Evolutionary conservation across 2,329 filamentous ascomycete species (phyloP).

Genomic region (Cladobotryum mycophilum): DNA sequence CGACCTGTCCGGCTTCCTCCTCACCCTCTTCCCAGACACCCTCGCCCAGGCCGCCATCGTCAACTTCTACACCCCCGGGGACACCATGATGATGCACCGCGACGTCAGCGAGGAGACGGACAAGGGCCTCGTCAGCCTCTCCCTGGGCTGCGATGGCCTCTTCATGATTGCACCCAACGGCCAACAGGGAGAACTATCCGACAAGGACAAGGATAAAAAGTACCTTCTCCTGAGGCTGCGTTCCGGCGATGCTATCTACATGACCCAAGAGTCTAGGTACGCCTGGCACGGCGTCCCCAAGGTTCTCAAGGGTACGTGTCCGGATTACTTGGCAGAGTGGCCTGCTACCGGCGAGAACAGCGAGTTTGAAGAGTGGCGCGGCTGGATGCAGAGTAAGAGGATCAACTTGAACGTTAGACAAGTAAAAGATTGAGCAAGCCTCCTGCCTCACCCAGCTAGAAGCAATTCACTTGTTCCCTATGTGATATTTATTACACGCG

Average conservation of each 20-base stretch:
- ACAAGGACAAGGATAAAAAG: conserved; percentile 29
- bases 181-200: conserved; percentile 17
- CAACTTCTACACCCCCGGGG: conserved; percentile 85
- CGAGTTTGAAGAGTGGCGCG: conserved; percentile 62
- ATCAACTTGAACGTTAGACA: conserved; percentile 92
- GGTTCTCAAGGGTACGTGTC: conserved; percentile 73
- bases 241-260: conserved; percentile 86
- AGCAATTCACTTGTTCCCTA: too few relatives aligned
- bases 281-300: conserved; percentile 96
- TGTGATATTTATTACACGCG: too few relatives aligned
- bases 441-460: too few relatives aligned
- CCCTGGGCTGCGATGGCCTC: conserved; percentile 81
- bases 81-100: conserved; percentile 86
- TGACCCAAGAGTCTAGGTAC: conserved; percentile 74
- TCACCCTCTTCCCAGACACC: conserved; percentile 68
- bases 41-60: conserved; percentile 84
- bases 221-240: conserved; percentile 61
- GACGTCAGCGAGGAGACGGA: conserved; percentile 85
- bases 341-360: conserved; percentile 48
- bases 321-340: conserved; percentile 67
- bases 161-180: conserved; percentile 71
- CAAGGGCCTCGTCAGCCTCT: conserved; percentile 74
- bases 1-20: conserved; percentile 64
- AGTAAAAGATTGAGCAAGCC: conserved; percentile 54
- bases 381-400: conserved; percentile 83